A percentile compares a stretch with the other conserved stretches of the same genome.
phyloP scores from a whole-genome alignment of 305 asterid species.

The Fraxinus albicans region DNA sequence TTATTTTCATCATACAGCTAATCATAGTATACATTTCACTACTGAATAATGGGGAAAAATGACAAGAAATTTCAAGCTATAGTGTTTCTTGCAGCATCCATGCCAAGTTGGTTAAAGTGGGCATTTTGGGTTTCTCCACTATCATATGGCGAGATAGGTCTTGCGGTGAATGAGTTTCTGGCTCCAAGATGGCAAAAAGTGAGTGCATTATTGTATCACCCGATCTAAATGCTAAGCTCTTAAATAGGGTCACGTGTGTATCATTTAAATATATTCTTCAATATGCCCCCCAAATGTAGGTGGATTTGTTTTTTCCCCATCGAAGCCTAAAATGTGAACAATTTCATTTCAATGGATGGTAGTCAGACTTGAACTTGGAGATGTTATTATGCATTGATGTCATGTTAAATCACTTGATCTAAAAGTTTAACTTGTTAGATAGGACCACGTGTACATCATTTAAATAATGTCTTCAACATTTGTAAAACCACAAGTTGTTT shows the following conservation, averaged over 20 bases:
- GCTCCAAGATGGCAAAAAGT: slow-evolving; percentile 88
- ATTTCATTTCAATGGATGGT: neutral
- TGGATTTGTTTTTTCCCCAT: neutral
- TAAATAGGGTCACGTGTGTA: neutral
- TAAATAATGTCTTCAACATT: neutral
- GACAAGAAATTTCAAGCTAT: slow-evolving; percentile 17
- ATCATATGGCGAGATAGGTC: slow-evolving; percentile 79
- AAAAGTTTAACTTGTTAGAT: neutral
- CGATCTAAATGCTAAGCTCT: neutral
- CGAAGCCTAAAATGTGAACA: neutral
- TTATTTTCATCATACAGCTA: neutral
- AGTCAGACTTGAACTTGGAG: neutral
- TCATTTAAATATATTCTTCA: neutral
- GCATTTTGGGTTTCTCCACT: slow-evolving; percentile 82
- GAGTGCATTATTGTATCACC: slow-evolving; percentile 5
- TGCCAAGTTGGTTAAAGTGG: slow-evolving; percentile 90
- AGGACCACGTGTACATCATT: neutral
- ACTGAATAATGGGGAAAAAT: neutral
- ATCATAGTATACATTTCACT: neutral
- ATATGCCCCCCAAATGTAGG: neutral
- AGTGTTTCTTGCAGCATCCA: slow-evolving; percentile 58
- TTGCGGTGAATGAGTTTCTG: slow-evolving; percentile 66
- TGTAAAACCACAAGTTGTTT: neutral
- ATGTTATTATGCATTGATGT: neutral
- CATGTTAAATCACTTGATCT: neutral